Base-by-base conservation (phyloP, 352 stramenopile genomes). In the Globisporangium ultimum region DNA sequence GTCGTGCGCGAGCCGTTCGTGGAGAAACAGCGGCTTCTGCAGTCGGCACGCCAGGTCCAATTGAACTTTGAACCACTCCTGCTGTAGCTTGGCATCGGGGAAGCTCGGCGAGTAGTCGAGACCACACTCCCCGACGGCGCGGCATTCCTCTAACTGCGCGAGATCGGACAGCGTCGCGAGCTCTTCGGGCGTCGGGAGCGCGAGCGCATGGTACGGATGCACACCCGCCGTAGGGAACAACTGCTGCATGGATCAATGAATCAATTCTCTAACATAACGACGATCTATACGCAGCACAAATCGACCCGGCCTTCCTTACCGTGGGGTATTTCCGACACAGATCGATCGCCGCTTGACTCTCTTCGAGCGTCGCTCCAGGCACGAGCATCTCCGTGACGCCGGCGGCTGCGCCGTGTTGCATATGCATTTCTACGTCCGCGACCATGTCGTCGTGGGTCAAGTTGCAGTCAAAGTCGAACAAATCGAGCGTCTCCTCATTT, bases 381-480 rank as follows among this genome's bases (percentile, higher is more conserved):
- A 93, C 80, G 53, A 93, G 70, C 79, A 93, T 91, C 64, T 84
- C 69, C 12, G 63, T 76, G 22, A 91, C 81, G 14, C 81, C 78
- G 14, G 75, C 68, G 0, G 28, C 14, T n/a, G 60, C 58, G 6
- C 73, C 76, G 28, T 65, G 63, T 50, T 68, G 42, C 34, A 93
- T 70, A 8, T 89, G 61, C 36, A 36, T 46, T 22, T 61, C 53
- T 0, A 81, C 72, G 53, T 88, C 60, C n/a, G 48, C 49, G 2
- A 52, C 48, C 6, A 93, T 74, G 51, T 91, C 80, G 18, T 74
- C 70, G 51, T 93, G 84, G 48, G 82, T 93, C 34, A 93, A 64
- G 45, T 93, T 93, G 69, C 80, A 90, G 58, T 93, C 82, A 59
- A 93, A 87, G 65, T 93, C 84, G 53, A 93, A 91, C 13, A 91